These are phyloP conservation scores for Beauveria sp. DNA, from an alignment of 2,329 filamentous ascomycete species.

Conservation along the genomic window DNA sequence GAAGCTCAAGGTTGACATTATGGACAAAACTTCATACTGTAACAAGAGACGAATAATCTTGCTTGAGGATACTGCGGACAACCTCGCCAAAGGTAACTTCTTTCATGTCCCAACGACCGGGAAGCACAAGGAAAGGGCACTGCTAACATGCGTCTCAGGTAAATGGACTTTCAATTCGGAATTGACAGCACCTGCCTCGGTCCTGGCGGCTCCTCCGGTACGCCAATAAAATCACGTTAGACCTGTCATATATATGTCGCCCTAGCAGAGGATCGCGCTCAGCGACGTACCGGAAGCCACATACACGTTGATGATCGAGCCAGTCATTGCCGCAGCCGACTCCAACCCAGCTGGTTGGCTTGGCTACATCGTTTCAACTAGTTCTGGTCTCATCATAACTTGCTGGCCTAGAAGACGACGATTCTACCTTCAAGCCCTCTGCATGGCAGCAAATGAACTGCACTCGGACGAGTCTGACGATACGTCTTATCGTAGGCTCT, in stretches of 20 bases:
- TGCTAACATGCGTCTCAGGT: conserved; percentile 22
- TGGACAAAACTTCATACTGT: conserved; percentile 98
- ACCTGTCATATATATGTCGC: background rate
- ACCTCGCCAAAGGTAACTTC: conserved; percentile 68
- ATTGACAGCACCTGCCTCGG: conserved; percentile 19
- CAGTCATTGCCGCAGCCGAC: too few species aligned
- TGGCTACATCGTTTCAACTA: too few species aligned
- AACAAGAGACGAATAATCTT: conserved; percentile 86
- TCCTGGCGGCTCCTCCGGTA: background rate
- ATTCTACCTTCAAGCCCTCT: too few species aligned
- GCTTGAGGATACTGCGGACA: conserved; percentile 86
- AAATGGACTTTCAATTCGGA: conserved; percentile 38
- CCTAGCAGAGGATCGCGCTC: too few species aligned
- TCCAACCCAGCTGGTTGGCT: too few species aligned
- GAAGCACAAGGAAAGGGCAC: conserved; percentile 19
- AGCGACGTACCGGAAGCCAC: too few species aligned
- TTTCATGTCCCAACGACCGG: background rate
- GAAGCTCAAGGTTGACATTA: conserved; percentile 96
- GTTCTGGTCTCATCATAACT: too few species aligned
- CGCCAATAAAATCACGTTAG: background rate
- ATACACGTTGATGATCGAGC: too few species aligned
- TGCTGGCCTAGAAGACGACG: too few species aligned
- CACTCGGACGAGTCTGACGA: too few species aligned
- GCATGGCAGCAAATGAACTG: too few species aligned
- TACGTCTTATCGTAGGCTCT: too few species aligned